Evolutionary conservation across 257 asterid species (phyloP), one percentile per base, ranked within the genome.

Genomic region (Prunella vulgaris): DNA sequence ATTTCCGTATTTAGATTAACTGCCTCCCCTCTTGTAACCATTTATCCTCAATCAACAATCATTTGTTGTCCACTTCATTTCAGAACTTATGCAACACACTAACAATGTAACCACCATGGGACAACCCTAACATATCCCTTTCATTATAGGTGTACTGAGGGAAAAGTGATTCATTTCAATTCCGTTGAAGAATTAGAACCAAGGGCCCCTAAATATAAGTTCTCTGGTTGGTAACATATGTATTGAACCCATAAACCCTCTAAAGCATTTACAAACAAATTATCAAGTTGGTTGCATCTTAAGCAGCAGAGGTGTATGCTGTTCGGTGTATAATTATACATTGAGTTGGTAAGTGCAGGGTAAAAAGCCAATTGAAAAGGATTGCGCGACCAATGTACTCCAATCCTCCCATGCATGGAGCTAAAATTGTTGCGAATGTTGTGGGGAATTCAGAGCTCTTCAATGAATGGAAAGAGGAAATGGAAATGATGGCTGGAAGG

Each of bases 321-420:
- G 12, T 18, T 10, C 27, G 67, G 46, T 60, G 48, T 35, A 63
- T 14, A 62, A 44, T n/a, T 25, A 32, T 38, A 3, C 8, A 35
- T 5, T 44, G 64, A 61, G 30, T 65, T 60, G 69, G 48, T 44
- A 67, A 35, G 22, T 76, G 78, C 85, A 93, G 99, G 84, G 97
- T 90, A 24, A 93, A 87, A 79, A 93, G 99, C 79, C 99, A 93
- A 74, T 79, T 90, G 76, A 93, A 90, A 80, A 84, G 97, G 83
- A 77, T 90, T 64, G 99, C 99, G 25, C 85, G 99, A 24, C 97
- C 99, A 68, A 93, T 93, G 97, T 90, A 90, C 87, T 93, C 97
- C 28, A 93, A 93, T 75, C 99, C 99, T 73, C 96, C 99, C 13
- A 54, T 93, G 54, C 99, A 93, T 28, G 99, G 99, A 76, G 99